These are phyloP conservation scores for Hypholoma fasciculare DNA, from an alignment of 768 basidiomycete species.

Conservation along the genomic window DNA sequence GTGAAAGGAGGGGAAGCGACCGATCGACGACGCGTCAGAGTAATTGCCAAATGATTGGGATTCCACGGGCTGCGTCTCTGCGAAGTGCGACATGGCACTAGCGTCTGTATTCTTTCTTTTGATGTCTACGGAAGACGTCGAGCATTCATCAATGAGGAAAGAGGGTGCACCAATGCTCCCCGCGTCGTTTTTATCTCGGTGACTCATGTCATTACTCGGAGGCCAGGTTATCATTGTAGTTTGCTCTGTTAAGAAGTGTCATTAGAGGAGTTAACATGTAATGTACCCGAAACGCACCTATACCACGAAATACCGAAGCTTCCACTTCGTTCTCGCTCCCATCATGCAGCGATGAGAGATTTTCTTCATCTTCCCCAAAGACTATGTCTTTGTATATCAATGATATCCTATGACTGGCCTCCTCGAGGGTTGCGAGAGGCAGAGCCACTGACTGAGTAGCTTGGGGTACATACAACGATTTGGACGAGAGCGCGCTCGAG, in stretches of 20 bases:
- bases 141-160: conserved; percentile 27
- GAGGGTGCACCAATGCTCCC: conserved; percentile 23
- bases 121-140: conserved; percentile 9
- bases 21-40: conserved; percentile 72
- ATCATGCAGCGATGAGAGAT: not conserved
- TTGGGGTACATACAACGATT: not conserved
- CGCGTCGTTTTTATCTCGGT: conserved; percentile 9
- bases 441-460: conserved; percentile 30
- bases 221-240: conserved; percentile 62
- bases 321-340: conserved; percentile 2
- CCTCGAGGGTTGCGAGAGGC: conserved; percentile 60
- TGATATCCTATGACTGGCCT: conserved; percentile 70
- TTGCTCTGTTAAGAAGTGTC: conserved; percentile 32
- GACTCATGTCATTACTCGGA: conserved; percentile 36
- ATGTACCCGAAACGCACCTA: conserved; percentile 4
- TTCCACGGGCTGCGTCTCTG: conserved; percentile 22
- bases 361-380: conserved; percentile 41
- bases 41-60: conserved; percentile 46
- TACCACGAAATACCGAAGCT: conserved; percentile 11
- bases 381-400: conserved; percentile 70
- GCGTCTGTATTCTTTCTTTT: conserved; percentile 15
- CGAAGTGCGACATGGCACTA: conserved; percentile 7
- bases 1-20: conserved; percentile 71
- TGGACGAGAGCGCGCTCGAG: conserved; percentile 19
- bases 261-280: not conserved